Percentiles rank a stretch among this genome's conserved stretches.
These are phyloP conservation scores for Manihot esculenta DNA, from an alignment of 441 rosid genomes.

Conservation along the genomic window DNA sequence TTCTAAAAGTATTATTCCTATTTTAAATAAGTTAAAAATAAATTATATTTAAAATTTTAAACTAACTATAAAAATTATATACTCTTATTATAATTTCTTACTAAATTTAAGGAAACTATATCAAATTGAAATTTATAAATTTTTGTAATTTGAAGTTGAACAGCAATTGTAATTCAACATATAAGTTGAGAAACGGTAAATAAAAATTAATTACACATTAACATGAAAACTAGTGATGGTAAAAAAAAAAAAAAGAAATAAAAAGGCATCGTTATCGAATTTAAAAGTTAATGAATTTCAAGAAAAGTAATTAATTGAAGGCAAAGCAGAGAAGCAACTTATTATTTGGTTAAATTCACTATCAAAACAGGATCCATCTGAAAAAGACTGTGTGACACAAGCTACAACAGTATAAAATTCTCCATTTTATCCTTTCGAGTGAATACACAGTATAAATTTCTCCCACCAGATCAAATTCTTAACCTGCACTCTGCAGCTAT, in stretches of 20 bases:
- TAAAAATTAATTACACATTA: no score
- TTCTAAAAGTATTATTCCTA: no score
- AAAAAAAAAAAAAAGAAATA: not conserved
- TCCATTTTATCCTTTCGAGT: not conserved
- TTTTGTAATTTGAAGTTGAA: no score
- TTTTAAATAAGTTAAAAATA: no score
- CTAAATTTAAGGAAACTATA: no score
- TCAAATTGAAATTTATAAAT: no score
- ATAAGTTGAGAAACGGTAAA: no score
- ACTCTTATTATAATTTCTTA: no score
- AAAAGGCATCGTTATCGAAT: not conserved
- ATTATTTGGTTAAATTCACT: conserved; percentile 5
- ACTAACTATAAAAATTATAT: no score
- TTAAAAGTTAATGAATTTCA: not conserved
- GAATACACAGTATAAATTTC: not conserved
- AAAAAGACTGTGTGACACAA: not conserved
- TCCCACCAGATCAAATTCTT: not conserved
- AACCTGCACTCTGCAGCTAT: not conserved
- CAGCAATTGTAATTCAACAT: no score
- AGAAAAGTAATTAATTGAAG: not conserved
- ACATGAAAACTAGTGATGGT: no score
- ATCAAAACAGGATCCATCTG: conserved; percentile 1
- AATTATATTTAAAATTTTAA: no score
- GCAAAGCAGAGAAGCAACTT: not conserved
- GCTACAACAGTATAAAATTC: not conserved